A percentile compares a stretch with the other conserved stretches of the same genome.
phyloP scores from a whole-genome alignment of 1,284 basidiomycete species.

The Ceratorhiza oryzae-sativae region DNA sequence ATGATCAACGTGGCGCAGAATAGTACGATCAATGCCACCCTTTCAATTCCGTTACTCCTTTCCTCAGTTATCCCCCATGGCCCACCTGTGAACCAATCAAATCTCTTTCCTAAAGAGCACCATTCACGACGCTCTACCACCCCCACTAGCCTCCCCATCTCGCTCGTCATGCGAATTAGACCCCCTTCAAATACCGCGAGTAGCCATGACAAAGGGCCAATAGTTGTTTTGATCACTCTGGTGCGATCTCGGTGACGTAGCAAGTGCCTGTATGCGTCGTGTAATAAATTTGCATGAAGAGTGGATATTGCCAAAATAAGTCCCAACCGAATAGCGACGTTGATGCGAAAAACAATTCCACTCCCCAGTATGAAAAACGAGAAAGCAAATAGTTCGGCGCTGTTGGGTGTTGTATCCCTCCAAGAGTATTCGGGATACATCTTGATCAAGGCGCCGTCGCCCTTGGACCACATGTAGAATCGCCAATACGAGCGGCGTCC shows the following conservation, averaged over 20 bases:
- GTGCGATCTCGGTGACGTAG: slow-evolving; percentile 53
- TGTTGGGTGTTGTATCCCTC: slow-evolving; percentile 58
- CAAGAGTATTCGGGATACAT: slow-evolving; percentile 60
- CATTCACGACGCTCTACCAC: slow-evolving; percentile 58
- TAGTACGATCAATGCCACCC: not conserved
- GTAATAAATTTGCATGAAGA: slow-evolving; percentile 55
- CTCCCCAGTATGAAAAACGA: slow-evolving; percentile 42
- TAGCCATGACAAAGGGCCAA: slow-evolving; percentile 53
- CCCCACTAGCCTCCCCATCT: slow-evolving; percentile 59
- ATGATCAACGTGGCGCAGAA: not conserved
- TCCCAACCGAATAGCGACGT: not conserved
- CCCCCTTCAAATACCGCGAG: slow-evolving; percentile 59
- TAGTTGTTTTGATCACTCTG: slow-evolving; percentile 50
- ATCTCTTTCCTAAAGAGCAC: slow-evolving; percentile 53
- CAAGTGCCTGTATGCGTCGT: slow-evolving; percentile 60
- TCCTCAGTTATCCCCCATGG: slow-evolving; percentile 39
- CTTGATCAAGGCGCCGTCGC: slow-evolving; percentile 61
- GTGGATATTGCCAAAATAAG: slow-evolving; percentile 46
- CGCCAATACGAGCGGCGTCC: slow-evolving; percentile 61
- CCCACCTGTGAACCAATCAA: slow-evolving; percentile 65
- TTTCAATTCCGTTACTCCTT: slow-evolving; percentile 9
- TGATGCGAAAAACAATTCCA: slow-evolving; percentile 40
- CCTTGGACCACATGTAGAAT: slow-evolving; percentile 66
- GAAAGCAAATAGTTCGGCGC: slow-evolving; percentile 56
- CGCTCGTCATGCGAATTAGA: slow-evolving; percentile 60